These are phyloP conservation scores for Alnus glutinosa DNA, from an alignment of 306 rosid genomes.

Conservation along the genomic window DNA sequence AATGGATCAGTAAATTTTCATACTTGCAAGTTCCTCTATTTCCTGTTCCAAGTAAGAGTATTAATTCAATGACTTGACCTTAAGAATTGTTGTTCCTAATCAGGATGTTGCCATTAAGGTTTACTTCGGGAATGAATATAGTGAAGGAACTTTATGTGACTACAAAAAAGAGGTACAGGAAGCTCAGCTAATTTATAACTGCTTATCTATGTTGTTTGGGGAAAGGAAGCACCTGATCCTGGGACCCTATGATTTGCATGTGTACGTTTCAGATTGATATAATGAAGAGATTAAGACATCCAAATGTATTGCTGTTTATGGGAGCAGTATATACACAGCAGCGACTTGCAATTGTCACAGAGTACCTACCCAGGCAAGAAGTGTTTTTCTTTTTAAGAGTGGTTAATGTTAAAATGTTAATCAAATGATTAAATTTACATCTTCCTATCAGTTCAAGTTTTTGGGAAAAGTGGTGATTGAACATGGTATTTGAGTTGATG, in stretches of 20 bases:
- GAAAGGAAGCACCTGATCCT: slow-evolving; percentile 25
- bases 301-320: slow-evolving; percentile 80
- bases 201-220: slow-evolving; percentile 15
- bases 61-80: slow-evolving; percentile 21
- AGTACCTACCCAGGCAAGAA: slow-evolving; percentile 68
- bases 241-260: slow-evolving; percentile 10
- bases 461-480: too few relatives aligned
- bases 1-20: slow-evolving; percentile 63
- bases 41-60: not conserved
- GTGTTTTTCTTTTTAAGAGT: not conserved
- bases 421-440: too few relatives aligned
- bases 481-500: too few relatives aligned
- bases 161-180: slow-evolving; percentile 63
- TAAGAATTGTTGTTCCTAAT: slow-evolving; percentile 13
- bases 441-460: too few relatives aligned
- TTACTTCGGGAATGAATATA: slow-evolving; percentile 51
- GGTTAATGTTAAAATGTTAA: not conserved
- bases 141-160: slow-evolving; percentile 47
- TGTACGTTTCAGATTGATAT: slow-evolving; percentile 59
- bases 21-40: slow-evolving; percentile 17
- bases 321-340: slow-evolving; percentile 75
- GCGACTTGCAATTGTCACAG: slow-evolving; percentile 73
- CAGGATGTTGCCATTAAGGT: slow-evolving; percentile 82
- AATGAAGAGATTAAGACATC: slow-evolving; percentile 86
- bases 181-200: not conserved